Percentiles rank a stretch among this genome's conserved stretches.
Conservation (phyloP, 768 basidiomycete genomes). For the Sporobolomyces roseus region DNA sequence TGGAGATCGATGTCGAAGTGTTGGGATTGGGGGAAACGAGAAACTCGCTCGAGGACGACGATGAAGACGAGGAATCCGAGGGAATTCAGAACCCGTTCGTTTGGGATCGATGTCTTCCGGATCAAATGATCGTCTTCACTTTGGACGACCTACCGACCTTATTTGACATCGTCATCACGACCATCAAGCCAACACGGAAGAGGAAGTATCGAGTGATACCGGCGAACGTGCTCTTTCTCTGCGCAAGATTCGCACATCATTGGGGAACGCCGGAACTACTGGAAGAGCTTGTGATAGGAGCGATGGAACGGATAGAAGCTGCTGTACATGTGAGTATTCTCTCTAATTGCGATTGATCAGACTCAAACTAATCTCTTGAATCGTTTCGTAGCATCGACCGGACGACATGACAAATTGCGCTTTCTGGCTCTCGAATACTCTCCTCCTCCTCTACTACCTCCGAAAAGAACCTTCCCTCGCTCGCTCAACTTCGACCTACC, state of each 20-base stretch:
- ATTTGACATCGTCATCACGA: conserved; percentile 74
- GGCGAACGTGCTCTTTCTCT: conserved; percentile 83
- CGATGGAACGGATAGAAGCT: conserved; percentile 86
- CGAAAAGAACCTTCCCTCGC: conserved; percentile 47
- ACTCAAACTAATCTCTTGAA: not conserved
- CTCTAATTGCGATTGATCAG: not conserved
- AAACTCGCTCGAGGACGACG: conserved; percentile 55
- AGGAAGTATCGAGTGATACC: conserved; percentile 62
- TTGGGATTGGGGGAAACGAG: conserved; percentile 52
- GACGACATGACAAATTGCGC: conserved; percentile 81
- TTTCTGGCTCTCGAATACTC: conserved; percentile 93
- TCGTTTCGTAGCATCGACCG: conserved; percentile 60
- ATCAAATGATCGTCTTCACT: conserved; percentile 90
- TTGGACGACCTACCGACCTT: conserved; percentile 71
- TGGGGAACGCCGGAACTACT: conserved; percentile 88
- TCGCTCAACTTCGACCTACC: conserved; percentile 24
- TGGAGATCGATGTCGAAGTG: conserved; percentile 58
- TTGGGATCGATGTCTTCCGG: conserved; percentile 62
- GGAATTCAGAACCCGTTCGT: conserved; percentile 41
- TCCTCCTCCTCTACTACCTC: conserved; percentile 83
- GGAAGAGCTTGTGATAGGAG: conserved; percentile 84
- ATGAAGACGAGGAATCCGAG: conserved; percentile 54
- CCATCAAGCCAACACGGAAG: conserved; percentile 65
- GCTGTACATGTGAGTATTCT: conserved; percentile 72
- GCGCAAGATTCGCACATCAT: conserved; percentile 79